Conservation (phyloP, 2,329 filamentous ascomycete genomes). For the Fusarium sp. region DNA sequence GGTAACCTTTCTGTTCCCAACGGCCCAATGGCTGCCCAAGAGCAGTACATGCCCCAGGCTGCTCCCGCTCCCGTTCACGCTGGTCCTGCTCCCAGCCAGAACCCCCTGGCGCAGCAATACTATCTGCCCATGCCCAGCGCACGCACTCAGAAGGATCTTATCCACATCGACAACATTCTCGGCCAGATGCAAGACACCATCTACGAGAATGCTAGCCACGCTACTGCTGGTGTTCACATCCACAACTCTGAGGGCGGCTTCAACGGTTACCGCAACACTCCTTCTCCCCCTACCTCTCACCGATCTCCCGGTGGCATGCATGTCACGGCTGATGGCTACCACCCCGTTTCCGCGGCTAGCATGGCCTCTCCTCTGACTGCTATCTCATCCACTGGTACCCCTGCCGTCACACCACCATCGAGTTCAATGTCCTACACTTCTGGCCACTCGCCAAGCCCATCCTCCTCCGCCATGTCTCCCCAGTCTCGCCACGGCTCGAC, state of each 20-base stretch:
- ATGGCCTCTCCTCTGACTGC: constrained; percentile 70
- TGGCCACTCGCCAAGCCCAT: constrained; percentile 78
- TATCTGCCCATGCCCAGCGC: constrained; percentile 88
- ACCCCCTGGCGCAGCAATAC: constrained; percentile 74
- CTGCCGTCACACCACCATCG: constrained; percentile 80
- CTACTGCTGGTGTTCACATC: constrained; percentile 82
- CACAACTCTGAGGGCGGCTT: constrained; percentile 75
- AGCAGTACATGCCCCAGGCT: constrained; percentile 65
- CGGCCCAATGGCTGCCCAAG: constrained; percentile 56
- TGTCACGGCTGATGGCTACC: constrained; percentile 51
- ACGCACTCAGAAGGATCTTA: constrained; percentile 90
- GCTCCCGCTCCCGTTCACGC: constrained; percentile 62
- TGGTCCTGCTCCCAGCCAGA: constrained; percentile 68
- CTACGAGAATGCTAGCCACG: constrained; percentile 89
- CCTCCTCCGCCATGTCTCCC: constrained; percentile 76
- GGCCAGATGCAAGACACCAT: constrained; percentile 97
- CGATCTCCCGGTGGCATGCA: constrained; percentile 51
- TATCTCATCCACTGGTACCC: constrained; percentile 73
- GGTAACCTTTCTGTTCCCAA: constrained; percentile 73
- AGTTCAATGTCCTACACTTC: constrained; percentile 82
- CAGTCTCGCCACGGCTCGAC: constrained; percentile 70
- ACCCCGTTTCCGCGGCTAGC: constrained; percentile 62
- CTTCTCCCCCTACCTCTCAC: constrained; percentile 60
- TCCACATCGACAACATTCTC: constrained; percentile 93
- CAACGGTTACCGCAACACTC: constrained; percentile 67